Evolutionary conservation across 1,284 basidiomycete genomes (phyloP).

Genomic region (Pisolithus thermaeus): DNA sequence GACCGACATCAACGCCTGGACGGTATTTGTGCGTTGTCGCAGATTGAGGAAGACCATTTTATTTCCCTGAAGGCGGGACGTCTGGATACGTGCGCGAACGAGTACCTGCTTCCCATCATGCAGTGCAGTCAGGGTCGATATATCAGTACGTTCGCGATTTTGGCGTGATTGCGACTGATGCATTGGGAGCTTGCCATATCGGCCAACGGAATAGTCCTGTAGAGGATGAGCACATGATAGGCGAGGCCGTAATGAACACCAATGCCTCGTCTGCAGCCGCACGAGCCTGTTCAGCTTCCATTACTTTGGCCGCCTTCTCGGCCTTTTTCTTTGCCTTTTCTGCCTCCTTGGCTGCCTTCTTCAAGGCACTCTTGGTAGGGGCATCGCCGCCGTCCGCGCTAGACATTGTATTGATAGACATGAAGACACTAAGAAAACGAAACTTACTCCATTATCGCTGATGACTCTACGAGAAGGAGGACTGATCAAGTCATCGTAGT

Average conservation of each 20-base stretch:
- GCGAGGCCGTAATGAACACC: conserved; percentile 13
- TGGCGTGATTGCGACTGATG: conserved; percentile 84
- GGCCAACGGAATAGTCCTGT: conserved; percentile 80
- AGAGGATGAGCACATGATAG: conserved; percentile 7
- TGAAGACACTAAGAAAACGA: conserved; percentile 1
- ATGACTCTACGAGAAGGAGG: neutral
- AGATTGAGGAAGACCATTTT: conserved; percentile 96
- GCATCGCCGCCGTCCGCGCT: conserved; percentile 35
- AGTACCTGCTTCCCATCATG: conserved; percentile 77
- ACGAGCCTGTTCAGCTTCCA: conserved; percentile 63
- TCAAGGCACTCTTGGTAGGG: conserved; percentile 86
- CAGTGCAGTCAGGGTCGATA: conserved; percentile 63
- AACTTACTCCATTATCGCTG: conserved; percentile 6
- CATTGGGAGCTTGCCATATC: conserved; percentile 88
- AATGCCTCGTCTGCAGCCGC: conserved; percentile 65
- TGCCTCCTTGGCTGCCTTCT: conserved; percentile 88
- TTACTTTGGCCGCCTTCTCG: conserved; percentile 73
- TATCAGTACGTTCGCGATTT: conserved; percentile 47
- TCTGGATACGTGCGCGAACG: conserved; percentile 89
- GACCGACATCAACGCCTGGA: conserved; percentile 83
- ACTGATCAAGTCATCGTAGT: neutral
- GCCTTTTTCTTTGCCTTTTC: conserved; percentile 92
- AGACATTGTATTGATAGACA: conserved; percentile 5
- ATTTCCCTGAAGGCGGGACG: conserved; percentile 83
- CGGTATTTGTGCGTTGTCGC: conserved; percentile 84